Evolutionary conservation across 768 basidiomycete species (phyloP), one percentile per base, ranked within the genome.

Genomic region (Podaxis sp.): DNA sequence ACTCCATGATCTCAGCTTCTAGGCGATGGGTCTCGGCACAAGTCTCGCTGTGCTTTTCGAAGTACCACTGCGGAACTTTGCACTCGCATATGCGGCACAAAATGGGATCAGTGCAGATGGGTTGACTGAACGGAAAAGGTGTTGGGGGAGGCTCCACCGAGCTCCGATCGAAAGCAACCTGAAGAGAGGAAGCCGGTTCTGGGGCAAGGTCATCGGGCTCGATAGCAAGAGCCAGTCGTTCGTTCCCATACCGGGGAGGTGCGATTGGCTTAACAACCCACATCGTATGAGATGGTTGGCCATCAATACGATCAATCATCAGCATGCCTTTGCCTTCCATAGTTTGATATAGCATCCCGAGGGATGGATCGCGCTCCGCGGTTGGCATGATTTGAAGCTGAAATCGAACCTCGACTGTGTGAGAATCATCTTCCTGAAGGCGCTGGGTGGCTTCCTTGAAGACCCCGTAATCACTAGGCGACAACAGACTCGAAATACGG

Each of bases 251-350:
- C 58, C 88, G 87, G 57, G 92, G 85, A 54, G 87, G 77, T 46
- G 86, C 84, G 63, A 90, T 83, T 36, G 94, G 93, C 72, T 90
- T 94, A 74, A 95, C 86, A 51, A 96, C 95, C 95, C 95, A 98
- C 95, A 98, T 97, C 13, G 96, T 96, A 74, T 98, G 97, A 15
- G 95, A 92, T 13, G 94, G 88, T 64, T 86, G 84, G 17, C 90
- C 90, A 59, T 89, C 90, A 72, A 95, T 87, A 36, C 95, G 87
- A 78, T 98, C 96, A 64, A 93, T 84, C 88, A 99, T 96, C 69
- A 99, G 85, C 97, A 99, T 98, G 17, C 97, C 97, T 72, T 96
- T 96, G 33, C 93, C 97, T 70, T 98, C 96, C 89, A 99, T 95
- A 67, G 85, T 87, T 73, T 93, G 91, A 74, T 86, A 92, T 30